Evolutionary conservation across 2,329 filamentous ascomycete genomes (phyloP).

Genomic region (Pseudocercospora pini-densiflorae): DNA sequence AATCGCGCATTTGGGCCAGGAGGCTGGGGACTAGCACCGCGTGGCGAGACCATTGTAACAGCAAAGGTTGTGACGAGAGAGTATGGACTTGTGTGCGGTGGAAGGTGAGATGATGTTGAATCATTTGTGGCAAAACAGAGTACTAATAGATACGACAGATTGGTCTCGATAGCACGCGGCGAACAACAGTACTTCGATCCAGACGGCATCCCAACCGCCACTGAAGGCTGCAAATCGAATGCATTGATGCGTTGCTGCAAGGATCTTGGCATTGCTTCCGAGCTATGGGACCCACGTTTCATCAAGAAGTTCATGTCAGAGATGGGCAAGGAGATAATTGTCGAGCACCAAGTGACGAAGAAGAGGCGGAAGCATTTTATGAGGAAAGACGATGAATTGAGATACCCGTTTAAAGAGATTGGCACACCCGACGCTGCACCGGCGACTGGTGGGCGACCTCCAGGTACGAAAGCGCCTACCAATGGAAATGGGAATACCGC

Average conservation of each 20-base stretch:
- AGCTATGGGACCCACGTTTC: conserved; percentile 95
- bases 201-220: conserved; percentile 89
- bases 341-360: conserved; percentile 84
- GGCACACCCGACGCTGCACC: background rate
- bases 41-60: conserved; percentile 84
- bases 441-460: background rate
- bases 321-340: conserved; percentile 80
- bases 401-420: conserved; percentile 64
- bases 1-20: conserved; percentile 93
- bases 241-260: conserved; percentile 98
- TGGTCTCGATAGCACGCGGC: conserved; percentile 89
- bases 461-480: background rate
- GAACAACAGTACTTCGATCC: conserved; percentile 93
- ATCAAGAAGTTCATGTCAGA: conserved; percentile 80
- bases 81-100: conserved; percentile 87
- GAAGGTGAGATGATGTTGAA: conserved; percentile 65
- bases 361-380: conserved; percentile 88
- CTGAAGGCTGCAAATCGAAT: conserved; percentile 99
- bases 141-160: conserved; percentile 55
- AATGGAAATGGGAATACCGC: background rate
- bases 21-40: conserved; percentile 90
- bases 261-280: conserved; percentile 90
- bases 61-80: conserved; percentile 81
- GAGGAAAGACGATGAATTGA: conserved; percentile 78
- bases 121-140: background rate